Base-by-base conservation (phyloP, 176 grass and related monocot species). In the Rhynchospora pubera region DNA sequence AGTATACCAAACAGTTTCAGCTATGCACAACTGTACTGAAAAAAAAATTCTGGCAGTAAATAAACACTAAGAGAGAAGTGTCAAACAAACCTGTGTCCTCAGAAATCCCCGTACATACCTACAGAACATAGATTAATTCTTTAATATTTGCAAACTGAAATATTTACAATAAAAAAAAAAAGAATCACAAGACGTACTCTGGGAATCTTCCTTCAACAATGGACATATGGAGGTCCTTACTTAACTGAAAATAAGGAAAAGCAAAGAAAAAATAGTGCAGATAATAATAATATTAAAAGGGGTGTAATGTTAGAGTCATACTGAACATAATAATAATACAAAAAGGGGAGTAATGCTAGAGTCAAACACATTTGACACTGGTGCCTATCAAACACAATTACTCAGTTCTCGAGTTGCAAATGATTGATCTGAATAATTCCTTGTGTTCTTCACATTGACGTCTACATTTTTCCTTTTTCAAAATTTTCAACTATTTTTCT, bases 91-190 rank as follows among this genome's bases (percentile, higher is more conserved):
- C 95, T 98, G 95, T 32, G 57, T 14, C 32, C 87, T 85, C 82
- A 98, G 79, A 85, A 98, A 98, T 77, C 88, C 90, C 69, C 85
- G 82, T 30, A 98, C 92, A 39, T 91, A 98, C 63, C 95, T 98
- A 77, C 50, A 88, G 51, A 57, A 86, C 14, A 60, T 0, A 60
- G 85, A 48, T 11, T 14, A 83, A 60, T 22, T 28, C 13, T 56
- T 85, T 72, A 80, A 67, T 83, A 15, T 83, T 51, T 34, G 55
- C 23, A 78, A 6, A 63, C 28, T n/a, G 23, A 83, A 55, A 46
- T 28, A 52, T 69, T 86, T 12, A 22, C 43, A 9, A 34, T 34
- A 47, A 62, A 39, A 78, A 34, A 58, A n/a, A 47, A 77, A n/a
- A 50, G n/a, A 34, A 62, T 16, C 47, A 62, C 58, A 76, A 70